phyloP scores from a whole-genome alignment of 805 yeast genomes.

The Kazachstania bromeliacearum region DNA sequence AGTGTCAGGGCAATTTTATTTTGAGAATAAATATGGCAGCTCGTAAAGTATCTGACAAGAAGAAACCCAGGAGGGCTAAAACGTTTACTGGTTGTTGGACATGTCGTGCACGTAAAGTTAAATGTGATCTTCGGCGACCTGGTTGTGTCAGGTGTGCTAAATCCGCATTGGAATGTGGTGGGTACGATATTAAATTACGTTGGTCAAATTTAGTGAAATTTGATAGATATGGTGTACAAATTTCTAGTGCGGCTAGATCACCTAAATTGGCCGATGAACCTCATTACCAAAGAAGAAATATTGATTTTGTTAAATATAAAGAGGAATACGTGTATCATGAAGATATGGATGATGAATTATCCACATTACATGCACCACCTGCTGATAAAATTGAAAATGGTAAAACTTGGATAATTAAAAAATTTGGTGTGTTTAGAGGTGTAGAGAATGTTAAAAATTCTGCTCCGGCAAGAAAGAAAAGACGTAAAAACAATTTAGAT shows the following conservation, averaged over 20 bases:
- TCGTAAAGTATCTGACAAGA: background rate
- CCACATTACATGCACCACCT: constrained; percentile 37
- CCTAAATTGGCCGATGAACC: constrained; percentile 30
- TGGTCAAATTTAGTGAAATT: constrained; percentile 56
- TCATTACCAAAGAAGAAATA: constrained; percentile 57
- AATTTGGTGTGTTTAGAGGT: constrained; percentile 66
- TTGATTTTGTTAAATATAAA: constrained; percentile 68
- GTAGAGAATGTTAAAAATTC: constrained; percentile 17
- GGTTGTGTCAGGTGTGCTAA: constrained; percentile 61
- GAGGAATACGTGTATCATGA: constrained; percentile 70
- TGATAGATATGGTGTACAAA: constrained; percentile 35
- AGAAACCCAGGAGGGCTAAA: constrained; percentile 38
- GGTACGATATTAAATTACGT: constrained; percentile 70
- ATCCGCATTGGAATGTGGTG: constrained; percentile 63
- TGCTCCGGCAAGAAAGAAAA: constrained; percentile 13
- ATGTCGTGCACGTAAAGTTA: constrained; percentile 69
- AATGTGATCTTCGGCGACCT: constrained; percentile 70
- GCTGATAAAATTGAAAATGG: constrained; percentile 32
- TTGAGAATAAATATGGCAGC: too few species aligned
- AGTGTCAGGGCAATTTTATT: constrained; percentile 1
- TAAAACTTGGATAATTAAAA: constrained; percentile 54
- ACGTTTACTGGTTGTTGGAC: constrained; percentile 87
- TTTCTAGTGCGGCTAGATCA: constrained; percentile 2
- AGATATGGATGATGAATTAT: constrained; percentile 67
- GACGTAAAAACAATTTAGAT: constrained; percentile 5